Percentiles rank a stretch among this genome's conserved stretches.
Conservation (phyloP, 805 yeast genomes). For the Yueomyces sinensis region DNA sequence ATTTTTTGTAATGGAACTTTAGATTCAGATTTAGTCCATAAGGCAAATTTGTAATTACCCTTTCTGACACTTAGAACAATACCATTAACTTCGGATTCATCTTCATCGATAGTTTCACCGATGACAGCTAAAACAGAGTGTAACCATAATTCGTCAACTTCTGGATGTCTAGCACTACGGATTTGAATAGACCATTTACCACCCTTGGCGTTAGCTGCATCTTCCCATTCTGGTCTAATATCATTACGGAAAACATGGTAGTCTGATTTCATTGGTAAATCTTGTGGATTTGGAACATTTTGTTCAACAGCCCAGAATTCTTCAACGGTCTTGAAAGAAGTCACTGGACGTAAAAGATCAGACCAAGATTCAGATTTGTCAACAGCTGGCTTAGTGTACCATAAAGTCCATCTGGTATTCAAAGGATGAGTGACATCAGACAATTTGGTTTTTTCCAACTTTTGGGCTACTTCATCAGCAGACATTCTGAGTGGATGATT, state of each 20-base stretch:
- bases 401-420: constrained; percentile 82
- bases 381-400: constrained; percentile 92
- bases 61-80: constrained; percentile 82
- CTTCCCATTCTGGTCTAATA: constrained; percentile 98
- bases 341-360: constrained; percentile 83
- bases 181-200: constrained; percentile 87
- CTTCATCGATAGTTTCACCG: constrained; percentile 87
- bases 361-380: constrained; percentile 77
- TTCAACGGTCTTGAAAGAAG: constrained; percentile 82
- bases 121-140: constrained; percentile 75
- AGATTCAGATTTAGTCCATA: constrained; percentile 83
- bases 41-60: constrained; percentile 67
- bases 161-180: constrained; percentile 38
- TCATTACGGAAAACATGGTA: constrained; percentile 90
- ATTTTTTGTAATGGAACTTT: constrained; percentile 50
- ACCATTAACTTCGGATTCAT: constrained; percentile 82
- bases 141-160: constrained; percentile 85
- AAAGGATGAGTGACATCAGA: constrained; percentile 54
- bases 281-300: constrained; percentile 81
- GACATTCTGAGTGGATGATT: constrained; percentile 21
- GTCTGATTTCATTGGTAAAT: constrained; percentile 83
- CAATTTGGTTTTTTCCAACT: constrained; percentile 16
- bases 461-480: constrained; percentile 23
- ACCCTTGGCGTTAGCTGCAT: constrained; percentile 70
- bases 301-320: constrained; percentile 98